A percentile compares a stretch with the other conserved stretches of the same genome.
phyloP scores from a whole-genome alignment of 129 eudicot species.

The Scalesia atractyloides region DNA sequence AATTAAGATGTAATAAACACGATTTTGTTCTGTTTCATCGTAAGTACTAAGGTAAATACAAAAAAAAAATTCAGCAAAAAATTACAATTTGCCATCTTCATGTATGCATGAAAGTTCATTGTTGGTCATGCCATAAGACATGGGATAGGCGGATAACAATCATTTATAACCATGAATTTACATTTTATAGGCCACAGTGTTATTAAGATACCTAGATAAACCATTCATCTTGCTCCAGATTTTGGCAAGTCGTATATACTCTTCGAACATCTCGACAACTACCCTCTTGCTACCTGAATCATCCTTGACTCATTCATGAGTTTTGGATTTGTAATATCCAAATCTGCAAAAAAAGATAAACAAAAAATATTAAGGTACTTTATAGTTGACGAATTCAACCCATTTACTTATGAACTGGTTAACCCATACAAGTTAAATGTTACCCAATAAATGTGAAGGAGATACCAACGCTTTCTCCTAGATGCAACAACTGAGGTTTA shows the following conservation, averaged over 20 bases:
- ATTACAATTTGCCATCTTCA: no score
- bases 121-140: no score
- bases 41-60: no score
- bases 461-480: constrained; percentile 98
- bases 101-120: no score
- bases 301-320: constrained; percentile 82
- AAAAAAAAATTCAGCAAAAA: no score
- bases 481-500: constrained; percentile 97
- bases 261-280: constrained; percentile 84
- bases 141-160: no score
- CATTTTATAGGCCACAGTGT: no score
- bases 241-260: constrained; percentile 89
- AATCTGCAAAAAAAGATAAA: constrained; percentile 58
- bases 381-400: background rate
- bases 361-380: no score
- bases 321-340: constrained; percentile 87
- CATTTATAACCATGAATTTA: no score
- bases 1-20: no score
- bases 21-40: no score
- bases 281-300: constrained; percentile 90
- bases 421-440: no score
- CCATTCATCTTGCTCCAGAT: constrained; percentile 96
- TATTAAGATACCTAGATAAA: constrained; percentile 10
- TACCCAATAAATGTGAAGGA: background rate
- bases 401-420: background rate